Base-by-base conservation (phyloP, 139 green algal species). In the Axilococcus clingmanii region DNA sequence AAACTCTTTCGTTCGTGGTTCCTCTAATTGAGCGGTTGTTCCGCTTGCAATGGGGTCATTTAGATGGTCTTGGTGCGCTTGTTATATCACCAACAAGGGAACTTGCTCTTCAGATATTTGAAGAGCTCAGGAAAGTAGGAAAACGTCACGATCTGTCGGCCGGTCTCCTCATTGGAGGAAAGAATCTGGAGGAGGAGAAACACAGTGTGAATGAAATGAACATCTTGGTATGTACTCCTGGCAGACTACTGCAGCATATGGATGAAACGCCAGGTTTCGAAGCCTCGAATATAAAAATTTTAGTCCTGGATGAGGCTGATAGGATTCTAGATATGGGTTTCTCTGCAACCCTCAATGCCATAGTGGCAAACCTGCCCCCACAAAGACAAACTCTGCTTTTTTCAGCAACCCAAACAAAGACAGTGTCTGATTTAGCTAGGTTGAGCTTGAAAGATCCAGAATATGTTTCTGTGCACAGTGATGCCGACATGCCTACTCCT, bases 261-360 rank as follows among this genome's bases (percentile, higher is more conserved):
- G 92, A 99, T 54, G 90, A 98, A 70, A 96, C 90, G 5, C 81
- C 90, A 0, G 83, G 85, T 34, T 98, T 98, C 63, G 86, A 96
- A 51, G 66, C 68, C 52, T 51, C 27, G 29, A 37, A 70, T 3
- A 54, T 98, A 59, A 75, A 89, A 66, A 51, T 93, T 9, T 73
- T 98, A 34, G 86, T 99, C 25, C 76, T 99, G 20, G 93, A 99
- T 49, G 93, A 99, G 69, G 93, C 93, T 15, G 93, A 99, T 52
- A 71, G 93, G 24, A 89, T 94, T 40, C 68, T 99, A 22, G 92
- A 99, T 66, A 86, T 98, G 75, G 91, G 91, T 23, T 98, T 98
- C 58, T 63, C 74, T 0, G 66, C 64, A 11, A 88, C 87, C 0
- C 51, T 99, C 38, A 82, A 97, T 37, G 92, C 92, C 24, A 96